These are phyloP conservation scores for Poa pratensis DNA, from an alignment of 176 grass and related monocot species.

Conservation along the genomic window DNA sequence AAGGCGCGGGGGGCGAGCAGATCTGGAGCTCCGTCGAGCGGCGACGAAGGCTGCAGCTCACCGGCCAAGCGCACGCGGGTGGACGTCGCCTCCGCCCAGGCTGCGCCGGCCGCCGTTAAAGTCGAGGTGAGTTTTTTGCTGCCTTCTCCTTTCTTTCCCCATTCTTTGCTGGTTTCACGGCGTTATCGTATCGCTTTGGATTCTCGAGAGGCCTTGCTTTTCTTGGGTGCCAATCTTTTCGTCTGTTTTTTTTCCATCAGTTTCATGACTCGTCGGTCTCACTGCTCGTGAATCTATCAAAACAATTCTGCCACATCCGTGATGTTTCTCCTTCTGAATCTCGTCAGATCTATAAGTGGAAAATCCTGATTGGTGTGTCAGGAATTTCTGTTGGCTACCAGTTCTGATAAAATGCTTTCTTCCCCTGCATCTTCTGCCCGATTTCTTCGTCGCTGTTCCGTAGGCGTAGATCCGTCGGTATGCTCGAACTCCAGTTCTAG, in stretches of 20 bases:
- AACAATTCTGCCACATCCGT: background rate
- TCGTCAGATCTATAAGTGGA: background rate
- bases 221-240: conserved; percentile 9
- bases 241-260: background rate
- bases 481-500: background rate
- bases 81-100: background rate
- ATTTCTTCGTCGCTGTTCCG: background rate
- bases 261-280: background rate
- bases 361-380: background rate
- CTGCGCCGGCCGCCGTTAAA: background rate
- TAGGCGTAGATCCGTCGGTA: background rate
- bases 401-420: background rate
- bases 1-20: background rate
- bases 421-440: no score
- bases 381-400: no score
- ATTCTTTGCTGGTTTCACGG: background rate
- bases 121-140: background rate
- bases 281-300: background rate
- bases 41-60: conserved; percentile 46
- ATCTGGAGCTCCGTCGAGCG: conserved; percentile 24
- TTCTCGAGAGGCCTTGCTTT: background rate
- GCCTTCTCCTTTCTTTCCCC: background rate
- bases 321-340: background rate
- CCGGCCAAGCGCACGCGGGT: conserved; percentile 27
- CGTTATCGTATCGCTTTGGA: conserved; percentile 3